Evolutionary conservation across 2,329 filamentous ascomycete genomes (phyloP), one percentile per base, ranked within the genome.

Genomic region (Sporothrix brasiliensis): DNA sequence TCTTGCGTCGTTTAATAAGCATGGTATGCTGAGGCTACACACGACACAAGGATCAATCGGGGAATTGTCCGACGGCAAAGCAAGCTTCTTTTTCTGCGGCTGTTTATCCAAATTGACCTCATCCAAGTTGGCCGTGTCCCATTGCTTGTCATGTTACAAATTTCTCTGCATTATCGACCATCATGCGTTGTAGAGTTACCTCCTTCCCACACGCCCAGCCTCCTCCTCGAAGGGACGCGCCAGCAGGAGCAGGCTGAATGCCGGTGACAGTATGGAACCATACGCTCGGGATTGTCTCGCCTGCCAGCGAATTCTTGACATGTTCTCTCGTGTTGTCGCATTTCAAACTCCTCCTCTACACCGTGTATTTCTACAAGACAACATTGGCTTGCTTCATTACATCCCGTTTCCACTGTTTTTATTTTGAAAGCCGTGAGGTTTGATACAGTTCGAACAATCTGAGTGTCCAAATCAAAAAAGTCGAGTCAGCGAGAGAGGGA

Each of bases 91-190:
- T 30, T 3, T 49, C 21, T 30, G 16, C 13, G 24, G 13, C 14
- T 47, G 50, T 65, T 66, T 39, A 60, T 61, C 56, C 56, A 61
- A 61, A 61, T 61, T 61, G 24, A 44, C 56, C 34, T 30, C 34
- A 44, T 44, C 9, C 50, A 24, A 53, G 24, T 9, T 19, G 53
- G 53, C 4, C 53, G 30, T 58, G 53, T 27, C 34, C 13, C 44
- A 14, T 21, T 27, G 60, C 21, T 11, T 24, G 5, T 61, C 19
- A 11, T 5, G n/a, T 24, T 61, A 39, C 56, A 61, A 21, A 44
- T 39, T 30, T 7, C 27, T n/a, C 27, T 58, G 54, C 27, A 58
- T 44, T 3, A 21, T 16, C n/a, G 34, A 21, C 19, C 56, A 19
- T 19, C 41, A 44, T 44, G 34, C 34, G 34, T 34, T 34, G 34